Base-by-base conservation (phyloP, 257 asterid species). In the Petrea volubilis region DNA sequence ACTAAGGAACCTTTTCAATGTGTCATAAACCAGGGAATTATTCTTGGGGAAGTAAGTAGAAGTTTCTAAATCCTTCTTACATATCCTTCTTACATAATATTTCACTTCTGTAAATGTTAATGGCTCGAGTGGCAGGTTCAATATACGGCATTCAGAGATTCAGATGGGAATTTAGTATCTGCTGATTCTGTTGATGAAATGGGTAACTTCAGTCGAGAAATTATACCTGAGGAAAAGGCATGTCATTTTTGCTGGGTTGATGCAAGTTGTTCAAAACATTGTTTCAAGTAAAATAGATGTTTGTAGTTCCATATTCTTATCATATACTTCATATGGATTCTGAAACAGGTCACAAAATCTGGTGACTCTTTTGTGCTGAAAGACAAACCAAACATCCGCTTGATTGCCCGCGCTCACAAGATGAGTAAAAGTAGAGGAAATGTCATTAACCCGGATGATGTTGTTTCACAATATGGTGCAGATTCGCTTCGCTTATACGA, bases 351-450 rank as follows among this genome's bases (percentile, higher is more conserved):
- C 52, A 69, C 71, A 60, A 94, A 88, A 77, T 86, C 88, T 71
- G 99, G 97, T 14, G 96, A 91, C 73, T 84, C 68, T 52, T 94
- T 85, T 83, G 97, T 91, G 70, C 84, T 94, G 64, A 94, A 91
- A 89, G 95, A 86, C 64, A 78, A 89, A 64, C 87, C 95, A 6
- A 44, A 60, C 28, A 76, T 91, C 60, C 97, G 92, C 56, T 70
- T 94, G 87, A 78, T 75, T 79, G 85, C 97, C 63, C 92, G 99
- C 43, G 89, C 97, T 59, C 86, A 85, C 87, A 94, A 94, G 88
- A 94, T 94, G 99, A 94, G 99, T 76, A 94, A 94, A 79, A 94
- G 99, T 73, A 82, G 99, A 76, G 97, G 99, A 71, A 94, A 94
- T 84, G 99, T 94, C 57, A 53, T 94, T 64, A 94, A 94, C 78